A percentile compares a stretch with the other conserved stretches of the same genome.
Evolutionary conservation across 805 yeast genomes (phyloP).

Genomic region (Starmera amethionina): DNA sequence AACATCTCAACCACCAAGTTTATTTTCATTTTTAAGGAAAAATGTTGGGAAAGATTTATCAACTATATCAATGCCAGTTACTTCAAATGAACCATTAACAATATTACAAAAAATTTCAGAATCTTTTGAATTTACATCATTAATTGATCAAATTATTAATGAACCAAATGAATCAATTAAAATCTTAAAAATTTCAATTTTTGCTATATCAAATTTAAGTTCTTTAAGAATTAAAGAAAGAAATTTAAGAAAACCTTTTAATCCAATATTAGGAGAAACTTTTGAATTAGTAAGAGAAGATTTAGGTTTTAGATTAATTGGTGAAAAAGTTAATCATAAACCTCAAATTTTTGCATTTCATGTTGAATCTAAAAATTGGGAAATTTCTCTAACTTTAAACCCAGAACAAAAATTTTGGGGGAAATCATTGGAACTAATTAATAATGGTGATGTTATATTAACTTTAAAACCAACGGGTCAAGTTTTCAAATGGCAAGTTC

Average conservation of each 20-base stretch:
- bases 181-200: slow-evolving; percentile 62
- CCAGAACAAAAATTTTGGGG: slow-evolving; percentile 95
- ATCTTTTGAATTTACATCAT: slow-evolving; percentile 60
- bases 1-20: slow-evolving; percentile 66
- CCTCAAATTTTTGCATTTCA: slow-evolving; percentile 81
- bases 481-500: slow-evolving; percentile 67
- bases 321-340: slow-evolving; percentile 83
- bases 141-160: slow-evolving; percentile 51
- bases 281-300: slow-evolving; percentile 85
- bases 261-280: slow-evolving; percentile 90
- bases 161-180: slow-evolving; percentile 42
- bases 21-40: slow-evolving; percentile 71
- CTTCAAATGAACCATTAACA: slow-evolving; percentile 85
- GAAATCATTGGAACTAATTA: slow-evolving; percentile 74
- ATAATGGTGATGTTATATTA: slow-evolving; percentile 59
- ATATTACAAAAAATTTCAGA: slow-evolving; percentile 76
- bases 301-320: slow-evolving; percentile 57
- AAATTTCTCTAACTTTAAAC: slow-evolving; percentile 46
- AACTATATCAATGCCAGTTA: slow-evolving; percentile 86
- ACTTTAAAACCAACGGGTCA: slow-evolving; percentile 54
- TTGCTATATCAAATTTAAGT: slow-evolving; percentile 70
- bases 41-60: slow-evolving; percentile 89
- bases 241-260: slow-evolving; percentile 82
- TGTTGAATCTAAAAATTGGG: slow-evolving; percentile 71
- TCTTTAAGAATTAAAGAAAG: slow-evolving; percentile 66